phyloP scores from a whole-genome alignment of 768 basidiomycete species.

The Leccinum broughii region DNA sequence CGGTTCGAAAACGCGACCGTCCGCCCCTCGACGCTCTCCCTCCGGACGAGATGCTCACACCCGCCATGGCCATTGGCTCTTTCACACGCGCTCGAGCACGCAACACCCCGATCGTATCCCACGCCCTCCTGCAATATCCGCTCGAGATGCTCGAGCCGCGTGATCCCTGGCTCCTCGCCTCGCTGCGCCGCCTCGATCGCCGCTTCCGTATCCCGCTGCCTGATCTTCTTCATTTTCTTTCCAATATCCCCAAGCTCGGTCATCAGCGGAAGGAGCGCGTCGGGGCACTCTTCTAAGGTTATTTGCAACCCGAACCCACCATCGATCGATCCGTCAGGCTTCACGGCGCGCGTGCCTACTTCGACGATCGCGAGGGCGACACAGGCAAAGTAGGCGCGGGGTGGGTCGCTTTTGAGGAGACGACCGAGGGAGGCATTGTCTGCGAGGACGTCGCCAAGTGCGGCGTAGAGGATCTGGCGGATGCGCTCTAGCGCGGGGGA shows the following conservation, averaged over 20 bases:
- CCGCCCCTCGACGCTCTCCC: slow-evolving; percentile 58
- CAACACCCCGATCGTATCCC: slow-evolving; percentile 35
- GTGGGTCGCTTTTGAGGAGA: slow-evolving; percentile 60
- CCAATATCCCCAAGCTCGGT: slow-evolving; percentile 59
- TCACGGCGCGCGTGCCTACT: slow-evolving; percentile 54
- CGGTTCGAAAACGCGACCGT: slow-evolving; percentile 75
- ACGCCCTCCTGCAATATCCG: slow-evolving; percentile 60
- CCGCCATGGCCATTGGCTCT: neutral
- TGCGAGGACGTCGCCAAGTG: slow-evolving; percentile 69
- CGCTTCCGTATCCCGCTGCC: slow-evolving; percentile 51
- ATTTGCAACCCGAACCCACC: slow-evolving; percentile 54
- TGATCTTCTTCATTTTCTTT: slow-evolving; percentile 45
- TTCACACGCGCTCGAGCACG: neutral
- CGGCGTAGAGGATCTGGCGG: slow-evolving; percentile 84
- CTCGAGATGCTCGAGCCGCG: slow-evolving; percentile 60
- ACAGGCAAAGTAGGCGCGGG: slow-evolving; percentile 77
- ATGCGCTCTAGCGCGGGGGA: slow-evolving; percentile 70
- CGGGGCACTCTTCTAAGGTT: slow-evolving; percentile 61
- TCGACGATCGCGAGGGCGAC: slow-evolving; percentile 74
- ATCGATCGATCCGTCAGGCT: slow-evolving; percentile 48
- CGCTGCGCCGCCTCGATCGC: slow-evolving; percentile 44
- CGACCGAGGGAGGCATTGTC: slow-evolving; percentile 51
- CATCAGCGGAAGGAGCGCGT: slow-evolving; percentile 69
- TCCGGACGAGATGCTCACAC: slow-evolving; percentile 32
- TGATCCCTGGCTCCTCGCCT: slow-evolving; percentile 37